These are phyloP conservation scores for Alternaria sp. DNA, from an alignment of 2,329 filamentous ascomycete genomes.

Conservation along the genomic window DNA sequence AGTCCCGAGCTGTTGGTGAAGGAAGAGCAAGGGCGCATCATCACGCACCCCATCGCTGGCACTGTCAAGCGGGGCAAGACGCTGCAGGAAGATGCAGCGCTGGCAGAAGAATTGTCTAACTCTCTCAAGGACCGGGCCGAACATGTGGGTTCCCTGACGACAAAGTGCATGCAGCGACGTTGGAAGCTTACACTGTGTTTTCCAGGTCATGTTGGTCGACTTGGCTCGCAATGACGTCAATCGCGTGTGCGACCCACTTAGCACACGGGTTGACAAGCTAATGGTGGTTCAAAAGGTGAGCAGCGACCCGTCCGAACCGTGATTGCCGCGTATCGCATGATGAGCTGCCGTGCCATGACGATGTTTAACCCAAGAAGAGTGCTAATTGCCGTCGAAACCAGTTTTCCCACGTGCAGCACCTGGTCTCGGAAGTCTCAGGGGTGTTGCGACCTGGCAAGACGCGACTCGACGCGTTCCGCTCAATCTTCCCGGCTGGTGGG, in stretches of 20 bases:
- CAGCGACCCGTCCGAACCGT: constrained; percentile 17
- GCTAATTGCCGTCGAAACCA: constrained; percentile 46
- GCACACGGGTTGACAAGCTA: constrained; percentile 88
- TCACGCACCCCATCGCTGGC: constrained; percentile 96
- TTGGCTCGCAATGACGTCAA: constrained; percentile 96
- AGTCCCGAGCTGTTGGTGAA: constrained; percentile 96
- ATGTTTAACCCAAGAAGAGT: neutral
- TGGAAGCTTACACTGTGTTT: constrained; percentile 58
- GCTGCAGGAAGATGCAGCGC: constrained; percentile 78
- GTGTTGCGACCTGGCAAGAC: constrained; percentile 84
- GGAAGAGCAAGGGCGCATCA: constrained; percentile 82
- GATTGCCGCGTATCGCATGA: constrained; percentile 11
- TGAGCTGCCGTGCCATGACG: constrained; percentile 8
- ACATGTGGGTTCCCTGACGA: constrained; percentile 41
- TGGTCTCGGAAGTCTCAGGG: constrained; percentile 94
- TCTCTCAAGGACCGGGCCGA: constrained; percentile 80
- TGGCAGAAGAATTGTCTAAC: constrained; percentile 77
- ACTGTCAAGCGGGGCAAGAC: constrained; percentile 88
- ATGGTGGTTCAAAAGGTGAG: constrained; percentile 70
- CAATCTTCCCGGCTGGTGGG: constrained; percentile 89
- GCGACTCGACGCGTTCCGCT: constrained; percentile 92
- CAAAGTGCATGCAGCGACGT: constrained; percentile 59
- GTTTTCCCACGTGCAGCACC: constrained; percentile 96
- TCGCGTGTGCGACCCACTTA: constrained; percentile 88
- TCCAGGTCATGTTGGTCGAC: constrained; percentile 96